Conservation (phyloP, 805 yeast species). For the Metschnikowia corniflorae region DNA sequence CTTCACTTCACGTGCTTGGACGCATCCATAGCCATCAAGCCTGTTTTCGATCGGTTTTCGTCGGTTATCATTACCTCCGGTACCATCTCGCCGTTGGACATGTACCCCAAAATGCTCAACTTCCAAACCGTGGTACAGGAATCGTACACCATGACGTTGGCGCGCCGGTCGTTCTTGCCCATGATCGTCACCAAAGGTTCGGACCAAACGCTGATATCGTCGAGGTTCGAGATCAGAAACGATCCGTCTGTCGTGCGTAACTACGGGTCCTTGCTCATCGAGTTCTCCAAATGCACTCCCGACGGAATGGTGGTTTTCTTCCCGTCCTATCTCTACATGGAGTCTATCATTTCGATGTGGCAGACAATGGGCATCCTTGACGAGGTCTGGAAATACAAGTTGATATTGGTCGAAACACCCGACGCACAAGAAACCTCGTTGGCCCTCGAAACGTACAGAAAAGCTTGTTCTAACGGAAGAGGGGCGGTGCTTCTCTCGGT, state of each 20-base stretch:
- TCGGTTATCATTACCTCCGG: conserved; percentile 96
- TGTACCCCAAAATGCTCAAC: conserved; percentile 96
- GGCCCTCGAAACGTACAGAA: conserved; percentile 91
- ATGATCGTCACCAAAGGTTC: conserved; percentile 96
- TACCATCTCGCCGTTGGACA: conserved; percentile 95
- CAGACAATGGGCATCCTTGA: conserved; percentile 97
- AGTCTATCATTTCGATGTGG: conserved; percentile 97
- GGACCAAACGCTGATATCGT: conserved; percentile 95
- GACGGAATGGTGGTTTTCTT: conserved; percentile 98
- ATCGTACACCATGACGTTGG: conserved; percentile 93
- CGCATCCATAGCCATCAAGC: conserved; percentile 96
- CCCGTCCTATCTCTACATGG: conserved; percentile 97
- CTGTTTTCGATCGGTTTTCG: conserved; percentile 88
- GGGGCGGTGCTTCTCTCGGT: conserved; percentile 96
- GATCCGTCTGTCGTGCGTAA: conserved; percentile 98
- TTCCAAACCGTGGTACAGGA: conserved; percentile 92
- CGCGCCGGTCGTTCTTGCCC: conserved; percentile 89
- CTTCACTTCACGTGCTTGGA: conserved; percentile 91
- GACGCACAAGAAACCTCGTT: conserved; percentile 98
- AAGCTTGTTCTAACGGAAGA: conserved; percentile 95
- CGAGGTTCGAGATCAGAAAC: conserved; percentile 93
- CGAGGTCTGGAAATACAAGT: conserved; percentile 96
- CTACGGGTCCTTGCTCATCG: conserved; percentile 88
- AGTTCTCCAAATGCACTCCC: conserved; percentile 92
- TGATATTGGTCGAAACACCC: conserved; percentile 95